Percentiles rank a stretch among this genome's conserved stretches.
Evolutionary conservation across 2,329 filamentous ascomycete species (phyloP).

Genomic region (Colletotrichum abscissum): DNA sequence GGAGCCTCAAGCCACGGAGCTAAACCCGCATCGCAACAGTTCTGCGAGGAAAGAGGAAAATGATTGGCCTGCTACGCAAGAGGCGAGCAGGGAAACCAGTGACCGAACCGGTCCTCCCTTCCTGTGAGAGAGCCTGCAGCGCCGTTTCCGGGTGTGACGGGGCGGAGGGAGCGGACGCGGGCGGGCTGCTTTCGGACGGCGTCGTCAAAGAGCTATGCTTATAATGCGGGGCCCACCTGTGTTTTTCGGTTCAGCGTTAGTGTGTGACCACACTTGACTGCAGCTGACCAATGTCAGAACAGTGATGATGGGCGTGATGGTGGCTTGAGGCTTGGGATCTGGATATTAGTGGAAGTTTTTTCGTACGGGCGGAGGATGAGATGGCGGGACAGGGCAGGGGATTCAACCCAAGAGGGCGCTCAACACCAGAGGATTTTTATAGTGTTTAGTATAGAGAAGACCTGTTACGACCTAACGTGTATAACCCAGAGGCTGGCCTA

Average conservation of each 20-base stretch:
- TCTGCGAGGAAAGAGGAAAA: not conserved
- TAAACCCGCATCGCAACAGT: not conserved
- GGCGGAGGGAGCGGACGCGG: not conserved
- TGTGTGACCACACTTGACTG: not conserved
- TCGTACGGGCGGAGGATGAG: not conserved
- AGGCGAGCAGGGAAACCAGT: not conserved
- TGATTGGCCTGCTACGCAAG: not conserved
- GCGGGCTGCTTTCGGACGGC: not conserved
- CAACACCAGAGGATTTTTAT: too few relatives aligned
- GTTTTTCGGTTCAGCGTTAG: not conserved
- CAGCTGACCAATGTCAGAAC: not conserved
- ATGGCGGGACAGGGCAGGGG: too few relatives aligned
- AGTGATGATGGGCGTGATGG: not conserved
- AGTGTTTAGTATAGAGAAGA: too few relatives aligned
- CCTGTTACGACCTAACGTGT: too few relatives aligned
- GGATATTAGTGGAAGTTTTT: not conserved
- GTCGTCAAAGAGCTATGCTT: not conserved
- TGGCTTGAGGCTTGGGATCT: not conserved
- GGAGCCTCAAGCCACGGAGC: not conserved
- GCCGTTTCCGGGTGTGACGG: not conserved
- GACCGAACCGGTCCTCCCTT: not conserved
- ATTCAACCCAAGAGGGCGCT: too few relatives aligned
- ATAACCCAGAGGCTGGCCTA: too few relatives aligned
- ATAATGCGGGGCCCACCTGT: not conserved
- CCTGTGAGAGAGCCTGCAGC: not conserved